A percentile compares a stretch with the other conserved stretches of the same genome.
Conservation (phyloP, 2,329 filamentous ascomycete species). For the Colletotrichum trifolii region DNA sequence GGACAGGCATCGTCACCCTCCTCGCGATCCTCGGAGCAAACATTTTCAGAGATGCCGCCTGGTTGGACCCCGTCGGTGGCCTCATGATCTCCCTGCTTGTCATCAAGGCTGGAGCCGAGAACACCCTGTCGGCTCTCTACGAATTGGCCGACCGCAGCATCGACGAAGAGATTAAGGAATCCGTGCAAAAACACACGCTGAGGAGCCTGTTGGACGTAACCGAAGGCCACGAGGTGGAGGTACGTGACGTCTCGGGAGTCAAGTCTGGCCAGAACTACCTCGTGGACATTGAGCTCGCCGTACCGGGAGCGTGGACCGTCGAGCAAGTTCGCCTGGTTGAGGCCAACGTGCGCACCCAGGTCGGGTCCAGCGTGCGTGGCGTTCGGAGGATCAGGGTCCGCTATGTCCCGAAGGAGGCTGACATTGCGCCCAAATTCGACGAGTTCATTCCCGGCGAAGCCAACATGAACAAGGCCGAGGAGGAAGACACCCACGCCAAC, state of each 20-base stretch:
- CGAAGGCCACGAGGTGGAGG: constrained; percentile 69
- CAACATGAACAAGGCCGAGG: constrained; percentile 66
- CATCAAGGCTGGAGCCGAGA: constrained; percentile 87
- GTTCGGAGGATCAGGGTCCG: constrained; percentile 85
- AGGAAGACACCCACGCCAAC: constrained; percentile 52
- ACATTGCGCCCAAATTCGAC: constrained; percentile 68
- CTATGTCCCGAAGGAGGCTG: constrained; percentile 78
- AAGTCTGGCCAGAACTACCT: constrained; percentile 98
- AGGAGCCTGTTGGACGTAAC: constrained; percentile 67
- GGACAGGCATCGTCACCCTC: constrained; percentile 93
- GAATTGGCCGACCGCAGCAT: constrained; percentile 93
- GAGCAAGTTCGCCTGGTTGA: constrained; percentile 78
- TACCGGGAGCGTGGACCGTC: constrained; percentile 81
- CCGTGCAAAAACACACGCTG: constrained; percentile 73
- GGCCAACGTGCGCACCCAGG: constrained; percentile 74
- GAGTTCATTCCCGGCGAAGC: constrained; percentile 80
- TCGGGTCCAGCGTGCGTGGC: constrained; percentile 83
- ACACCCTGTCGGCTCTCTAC: constrained; percentile 83
- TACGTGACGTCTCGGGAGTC: constrained; percentile 85
- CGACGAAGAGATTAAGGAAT: constrained; percentile 82
- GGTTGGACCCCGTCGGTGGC: constrained; percentile 94
- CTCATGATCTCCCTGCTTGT: constrained; percentile 94
- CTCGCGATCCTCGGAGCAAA: constrained; percentile 91
- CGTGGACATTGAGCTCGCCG: constrained; percentile 87
- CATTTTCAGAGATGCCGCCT: constrained; percentile 83